Percentiles rank a stretch among this genome's conserved stretches.
Conservation (phyloP, 345 rosid species). For the Syzygium aromaticum region DNA sequence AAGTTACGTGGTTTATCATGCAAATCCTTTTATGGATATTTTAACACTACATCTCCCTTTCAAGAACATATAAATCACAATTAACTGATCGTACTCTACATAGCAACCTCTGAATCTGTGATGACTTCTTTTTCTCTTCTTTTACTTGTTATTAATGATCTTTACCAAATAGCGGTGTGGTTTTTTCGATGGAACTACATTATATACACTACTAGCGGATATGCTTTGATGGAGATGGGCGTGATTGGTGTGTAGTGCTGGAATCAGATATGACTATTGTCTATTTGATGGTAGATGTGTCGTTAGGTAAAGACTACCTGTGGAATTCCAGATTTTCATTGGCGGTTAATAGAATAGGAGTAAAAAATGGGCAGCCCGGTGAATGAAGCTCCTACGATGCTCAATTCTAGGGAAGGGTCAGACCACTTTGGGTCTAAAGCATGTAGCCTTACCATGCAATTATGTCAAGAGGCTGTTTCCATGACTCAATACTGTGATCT, state of each 20-base stretch:
- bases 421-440: not conserved
- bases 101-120: not conserved
- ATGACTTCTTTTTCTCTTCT: not conserved
- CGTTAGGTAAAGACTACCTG: not conserved
- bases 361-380: not conserved
- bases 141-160: not conserved
- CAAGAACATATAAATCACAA: not conserved
- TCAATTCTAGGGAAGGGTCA: not conserved
- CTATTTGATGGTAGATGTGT: not conserved
- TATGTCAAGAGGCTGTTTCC: not conserved
- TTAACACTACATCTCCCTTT: not conserved
- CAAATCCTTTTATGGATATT: not conserved
- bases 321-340: not conserved
- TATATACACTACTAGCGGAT: not conserved
- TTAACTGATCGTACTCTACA: not conserved
- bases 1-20: not conserved
- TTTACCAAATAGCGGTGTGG: not conserved
- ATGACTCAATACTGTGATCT: not conserved
- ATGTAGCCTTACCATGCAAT: not conserved
- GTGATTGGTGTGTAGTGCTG: not conserved
- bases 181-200: not conserved
- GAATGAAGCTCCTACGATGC: not conserved
- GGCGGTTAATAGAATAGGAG: not conserved
- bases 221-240: not conserved
- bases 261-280: not conserved